phyloP scores from a whole-genome alignment of 148 eudicot species.

The Tetragonia tetragonoides region DNA sequence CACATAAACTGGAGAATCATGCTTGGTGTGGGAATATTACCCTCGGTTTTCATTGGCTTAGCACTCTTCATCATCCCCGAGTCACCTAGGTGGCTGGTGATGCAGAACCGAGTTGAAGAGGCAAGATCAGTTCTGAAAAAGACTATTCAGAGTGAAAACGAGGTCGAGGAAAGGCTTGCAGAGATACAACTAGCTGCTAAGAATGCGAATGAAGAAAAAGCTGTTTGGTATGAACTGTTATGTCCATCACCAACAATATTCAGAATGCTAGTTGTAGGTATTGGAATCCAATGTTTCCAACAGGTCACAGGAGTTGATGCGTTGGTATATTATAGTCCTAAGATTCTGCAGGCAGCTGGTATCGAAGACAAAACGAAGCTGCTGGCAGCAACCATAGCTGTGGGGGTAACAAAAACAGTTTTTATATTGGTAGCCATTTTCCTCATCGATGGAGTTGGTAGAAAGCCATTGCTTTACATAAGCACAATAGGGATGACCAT shows the following conservation, averaged over 20 bases:
- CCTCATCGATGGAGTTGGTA: slow-evolving; percentile 62
- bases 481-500: slow-evolving; percentile 85
- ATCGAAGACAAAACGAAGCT: slow-evolving; percentile 49
- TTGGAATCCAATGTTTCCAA: slow-evolving; percentile 78
- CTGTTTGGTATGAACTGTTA: slow-evolving; percentile 66
- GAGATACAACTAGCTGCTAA: slow-evolving; percentile 63
- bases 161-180: slow-evolving; percentile 70
- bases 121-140: slow-evolving; percentile 57
- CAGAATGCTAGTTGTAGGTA: slow-evolving; percentile 68
- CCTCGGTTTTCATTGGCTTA: slow-evolving; percentile 67
- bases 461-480: slow-evolving; percentile 70
- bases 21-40: slow-evolving; percentile 78
- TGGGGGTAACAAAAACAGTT: slow-evolving; percentile 64
- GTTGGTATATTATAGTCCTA: slow-evolving; percentile 77
- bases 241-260: slow-evolving; percentile 57
- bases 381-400: slow-evolving; percentile 74
- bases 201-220: slow-evolving; percentile 29
- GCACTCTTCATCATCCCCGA: slow-evolving; percentile 77
- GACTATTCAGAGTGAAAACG: slow-evolving; percentile 50
- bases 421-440: slow-evolving; percentile 64
- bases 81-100: slow-evolving; percentile 83
- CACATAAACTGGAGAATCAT: slow-evolving; percentile 75
- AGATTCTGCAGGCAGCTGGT: slow-evolving; percentile 60
- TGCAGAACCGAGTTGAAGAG: slow-evolving; percentile 61
- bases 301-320: slow-evolving; percentile 83